Percentiles rank a stretch among this genome's conserved stretches.
phyloP scores from a whole-genome alignment of 192 early-diverging fungal genomes.

The Powellomyces hirtus region DNA sequence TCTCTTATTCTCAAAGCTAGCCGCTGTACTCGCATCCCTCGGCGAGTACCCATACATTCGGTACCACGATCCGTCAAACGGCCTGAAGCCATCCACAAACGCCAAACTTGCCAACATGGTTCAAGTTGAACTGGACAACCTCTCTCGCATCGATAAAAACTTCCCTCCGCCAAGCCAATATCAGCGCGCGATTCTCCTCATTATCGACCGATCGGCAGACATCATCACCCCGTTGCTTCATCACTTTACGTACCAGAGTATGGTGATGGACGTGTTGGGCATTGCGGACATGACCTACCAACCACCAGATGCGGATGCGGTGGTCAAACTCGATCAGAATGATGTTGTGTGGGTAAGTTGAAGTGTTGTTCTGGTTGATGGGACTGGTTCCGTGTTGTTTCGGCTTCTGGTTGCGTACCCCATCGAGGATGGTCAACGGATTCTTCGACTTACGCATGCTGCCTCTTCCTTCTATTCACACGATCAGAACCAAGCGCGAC shows the following conservation, averaged over 20 bases:
- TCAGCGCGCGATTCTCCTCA: slow-evolving; percentile 43
- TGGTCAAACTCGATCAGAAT: slow-evolving; percentile 59
- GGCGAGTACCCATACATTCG: slow-evolving; percentile 91
- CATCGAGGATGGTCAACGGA: no score
- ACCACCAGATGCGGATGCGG: slow-evolving; percentile 34
- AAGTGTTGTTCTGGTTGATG: no score
- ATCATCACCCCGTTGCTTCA: slow-evolving; percentile 49
- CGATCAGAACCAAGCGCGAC: slow-evolving; percentile 30
- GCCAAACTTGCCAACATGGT: slow-evolving; percentile 77
- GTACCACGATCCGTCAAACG: slow-evolving; percentile 77
- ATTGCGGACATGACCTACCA: slow-evolving; percentile 63
- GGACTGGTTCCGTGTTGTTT: no score
- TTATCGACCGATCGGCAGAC: slow-evolving; percentile 53
- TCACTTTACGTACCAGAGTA: slow-evolving; percentile 68
- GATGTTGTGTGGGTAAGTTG: slow-evolving; percentile 67
- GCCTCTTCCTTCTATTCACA: no score
- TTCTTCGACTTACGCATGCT: no score
- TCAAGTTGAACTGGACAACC: slow-evolving; percentile 83
- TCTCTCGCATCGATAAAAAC: slow-evolving; percentile 62
- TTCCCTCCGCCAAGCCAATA: slow-evolving; percentile 48
- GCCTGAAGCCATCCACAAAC: background rate
- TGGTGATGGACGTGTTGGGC: slow-evolving; percentile 82
- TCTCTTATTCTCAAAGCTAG: slow-evolving; percentile 59
- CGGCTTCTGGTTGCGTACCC: no score
- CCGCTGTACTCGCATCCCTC: slow-evolving; percentile 81